Conservation (phyloP, 371 early-diverging fungal genomes). For the Mucor sp. region DNA sequence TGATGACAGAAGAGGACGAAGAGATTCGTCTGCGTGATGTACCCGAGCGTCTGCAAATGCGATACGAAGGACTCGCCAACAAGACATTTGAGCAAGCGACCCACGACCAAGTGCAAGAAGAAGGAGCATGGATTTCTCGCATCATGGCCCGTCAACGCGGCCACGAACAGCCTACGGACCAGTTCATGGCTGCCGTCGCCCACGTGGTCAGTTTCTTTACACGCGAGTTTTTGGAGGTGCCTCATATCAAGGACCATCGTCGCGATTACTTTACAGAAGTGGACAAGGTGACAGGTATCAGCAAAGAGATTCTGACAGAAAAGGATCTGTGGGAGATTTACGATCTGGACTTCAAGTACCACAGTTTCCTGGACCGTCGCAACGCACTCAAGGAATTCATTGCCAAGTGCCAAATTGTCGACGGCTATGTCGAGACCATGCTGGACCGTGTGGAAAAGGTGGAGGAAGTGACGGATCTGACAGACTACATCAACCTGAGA, state of each 20-base stretch:
- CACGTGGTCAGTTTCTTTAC: slow-evolving; percentile 75
- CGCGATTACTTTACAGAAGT: slow-evolving; percentile 77
- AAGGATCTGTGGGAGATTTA: slow-evolving; percentile 89
- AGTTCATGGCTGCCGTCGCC: slow-evolving; percentile 31
- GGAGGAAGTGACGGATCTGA: slow-evolving; percentile 79
- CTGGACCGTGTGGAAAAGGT: slow-evolving; percentile 53
- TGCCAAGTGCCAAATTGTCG: slow-evolving; percentile 45
- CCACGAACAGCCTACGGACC: slow-evolving; percentile 29
- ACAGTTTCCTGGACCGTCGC: slow-evolving; percentile 65
- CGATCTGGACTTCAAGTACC: slow-evolving; percentile 83
- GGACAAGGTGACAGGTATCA: slow-evolving; percentile 38
- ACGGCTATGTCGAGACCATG: slow-evolving; percentile 53
- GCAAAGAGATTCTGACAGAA: slow-evolving; percentile 59
- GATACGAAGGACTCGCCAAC: slow-evolving; percentile 47
- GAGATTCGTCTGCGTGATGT: slow-evolving; percentile 84
- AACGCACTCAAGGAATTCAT: slow-evolving; percentile 48
- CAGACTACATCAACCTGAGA: slow-evolving; percentile 73
- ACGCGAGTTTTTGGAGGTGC: slow-evolving; percentile 85
- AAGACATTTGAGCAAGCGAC: slow-evolving; percentile 38
- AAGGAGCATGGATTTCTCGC: slow-evolving; percentile 60
- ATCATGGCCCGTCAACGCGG: slow-evolving; percentile 37
- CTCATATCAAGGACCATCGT: slow-evolving; percentile 86
- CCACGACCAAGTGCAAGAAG: slow-evolving; percentile 61
- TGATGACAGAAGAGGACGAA: slow-evolving; percentile 94
- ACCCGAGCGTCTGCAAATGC: slow-evolving; percentile 92